phyloP scores from a whole-genome alignment of 805 yeast genomes.

The Sugiyamaella chiloensis region DNA sequence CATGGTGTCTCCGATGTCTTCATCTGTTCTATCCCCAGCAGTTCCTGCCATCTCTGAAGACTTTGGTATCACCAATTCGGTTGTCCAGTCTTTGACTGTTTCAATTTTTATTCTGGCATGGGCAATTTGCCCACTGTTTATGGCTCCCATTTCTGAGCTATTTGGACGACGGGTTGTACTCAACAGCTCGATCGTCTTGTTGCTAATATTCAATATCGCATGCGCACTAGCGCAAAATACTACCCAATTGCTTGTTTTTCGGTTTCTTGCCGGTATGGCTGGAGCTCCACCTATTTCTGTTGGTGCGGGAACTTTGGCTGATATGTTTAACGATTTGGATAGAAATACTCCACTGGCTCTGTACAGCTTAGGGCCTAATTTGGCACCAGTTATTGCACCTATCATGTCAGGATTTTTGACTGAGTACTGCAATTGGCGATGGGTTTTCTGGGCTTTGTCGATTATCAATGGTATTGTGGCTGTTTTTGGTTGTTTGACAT shows the following conservation, averaged over 20 bases:
- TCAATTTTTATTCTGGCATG: constrained; percentile 67
- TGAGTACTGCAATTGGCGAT: constrained; percentile 51
- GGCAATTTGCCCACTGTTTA: constrained; percentile 62
- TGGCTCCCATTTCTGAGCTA: constrained; percentile 67
- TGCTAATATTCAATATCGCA: constrained; percentile 42
- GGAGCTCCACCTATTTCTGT: constrained; percentile 67
- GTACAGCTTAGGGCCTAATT: constrained; percentile 56
- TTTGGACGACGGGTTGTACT: constrained; percentile 60
- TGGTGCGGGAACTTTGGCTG: constrained; percentile 68
- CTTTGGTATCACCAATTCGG: constrained; percentile 41
- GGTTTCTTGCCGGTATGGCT: constrained; percentile 64
- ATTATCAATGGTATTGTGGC: constrained; percentile 53
- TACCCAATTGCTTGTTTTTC: constrained; percentile 53
- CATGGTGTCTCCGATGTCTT: constrained; percentile 57
- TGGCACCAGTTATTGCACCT: constrained; percentile 54
- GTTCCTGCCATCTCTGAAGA: constrained; percentile 45
- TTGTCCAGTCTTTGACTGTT: constrained; percentile 52
- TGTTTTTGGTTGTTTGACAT: constrained; percentile 42
- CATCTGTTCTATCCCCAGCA: constrained; percentile 63
- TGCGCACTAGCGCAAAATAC: constrained; percentile 59
- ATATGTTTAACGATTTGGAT: constrained; percentile 49
- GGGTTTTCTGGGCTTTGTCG: constrained; percentile 59
- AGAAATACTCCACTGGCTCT: constrained; percentile 57
- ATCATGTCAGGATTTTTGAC: constrained; percentile 54
- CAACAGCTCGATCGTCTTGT: constrained; percentile 47